Conservation (phyloP, 139 green algal species). For the Chlorella sp. region DNA sequence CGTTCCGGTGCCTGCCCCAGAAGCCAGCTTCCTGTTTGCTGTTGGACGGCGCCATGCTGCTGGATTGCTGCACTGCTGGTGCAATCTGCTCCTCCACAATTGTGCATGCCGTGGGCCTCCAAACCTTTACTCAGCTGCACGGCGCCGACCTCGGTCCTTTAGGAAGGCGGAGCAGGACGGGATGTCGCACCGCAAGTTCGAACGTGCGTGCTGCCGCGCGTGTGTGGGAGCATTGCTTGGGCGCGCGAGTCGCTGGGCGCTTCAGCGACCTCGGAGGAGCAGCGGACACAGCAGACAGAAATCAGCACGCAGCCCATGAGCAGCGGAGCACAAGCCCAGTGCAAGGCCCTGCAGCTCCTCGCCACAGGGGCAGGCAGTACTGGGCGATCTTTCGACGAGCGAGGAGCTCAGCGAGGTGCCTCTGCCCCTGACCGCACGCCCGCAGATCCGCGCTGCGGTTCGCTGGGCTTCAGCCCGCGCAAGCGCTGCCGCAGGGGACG, state of each 20-base stretch:
- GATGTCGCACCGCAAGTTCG: slow-evolving; percentile 95
- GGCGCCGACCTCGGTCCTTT: neutral
- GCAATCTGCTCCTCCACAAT: too few relatives aligned
- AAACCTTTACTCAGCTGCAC: too few relatives aligned
- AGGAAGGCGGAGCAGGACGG: neutral
- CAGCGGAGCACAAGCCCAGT: neutral
- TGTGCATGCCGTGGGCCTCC: too few relatives aligned
- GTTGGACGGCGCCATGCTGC: neutral
- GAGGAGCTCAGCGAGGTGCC: neutral
- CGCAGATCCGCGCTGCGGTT: slow-evolving; percentile 88
- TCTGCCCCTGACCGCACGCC: neutral
- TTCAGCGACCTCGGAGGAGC: neutral
- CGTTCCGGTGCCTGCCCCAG: slow-evolving; percentile 57
- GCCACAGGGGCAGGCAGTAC: neutral
- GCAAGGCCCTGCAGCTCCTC: neutral
- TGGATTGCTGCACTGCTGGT: neutral
- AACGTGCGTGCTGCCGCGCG: slow-evolving; percentile 58
- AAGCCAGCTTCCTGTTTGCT: slow-evolving; percentile 33
- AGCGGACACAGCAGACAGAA: neutral
- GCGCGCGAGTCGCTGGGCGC: neutral
- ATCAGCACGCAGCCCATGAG: neutral
- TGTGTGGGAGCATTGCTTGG: neutral
- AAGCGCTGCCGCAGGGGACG: slow-evolving; percentile 91
- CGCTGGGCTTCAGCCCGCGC: slow-evolving; percentile 97
- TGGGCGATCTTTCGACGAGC: neutral